Base-by-base conservation (phyloP, 192 early-diverging fungal species). In the Linnemannia exigua region DNA sequence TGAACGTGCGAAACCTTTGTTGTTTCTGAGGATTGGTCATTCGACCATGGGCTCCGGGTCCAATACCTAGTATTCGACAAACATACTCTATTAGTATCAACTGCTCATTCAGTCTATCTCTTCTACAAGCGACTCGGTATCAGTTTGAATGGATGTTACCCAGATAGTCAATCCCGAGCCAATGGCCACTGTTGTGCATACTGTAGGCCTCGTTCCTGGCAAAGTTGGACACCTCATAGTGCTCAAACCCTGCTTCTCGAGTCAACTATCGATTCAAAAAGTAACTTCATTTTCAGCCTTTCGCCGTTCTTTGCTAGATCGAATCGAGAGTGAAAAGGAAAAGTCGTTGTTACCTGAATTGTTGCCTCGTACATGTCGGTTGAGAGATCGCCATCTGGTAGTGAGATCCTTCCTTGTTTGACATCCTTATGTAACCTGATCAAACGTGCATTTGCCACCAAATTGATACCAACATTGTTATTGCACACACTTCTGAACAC, bases 221-320 rank as follows among this genome's bases (percentile, higher is more conserved):
- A 82, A 89, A 92, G 38, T 88, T 92, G 35, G 91, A 92, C n/a
- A 92, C 89, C 75, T 92, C 91, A 76, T 92, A 92, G 70, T 92
- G 91, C 47, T 82, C 68, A 69, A 89, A 92, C 33, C 90, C 89
- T 63, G 76, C 79, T n/a, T 78, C 38, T 0, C 68, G 44, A 16
- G 88, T 87, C 14, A 83, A 69, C 88, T 91, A 74, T 17, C 41
- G 19, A 69, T 16, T 16, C 22, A 31, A 46, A 5, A 15, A 1
- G 14, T 4, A 51, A 15, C 25, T 28, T 15, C 11, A 31, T 11
- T n/a, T 4, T 63, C 1, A 63, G 58, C 52, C 22, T 5, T 8
- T 20, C 8, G 1, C 5, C 54, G 22, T 28, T 28, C 25, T 28
- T 63, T 28, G 54, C 54, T n/a, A 25, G 0, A 22, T 58, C 22